These are phyloP conservation scores for Penicillium bialowiezense DNA, from an alignment of 495 filamentous ascomycete species.

Conservation along the genomic window DNA sequence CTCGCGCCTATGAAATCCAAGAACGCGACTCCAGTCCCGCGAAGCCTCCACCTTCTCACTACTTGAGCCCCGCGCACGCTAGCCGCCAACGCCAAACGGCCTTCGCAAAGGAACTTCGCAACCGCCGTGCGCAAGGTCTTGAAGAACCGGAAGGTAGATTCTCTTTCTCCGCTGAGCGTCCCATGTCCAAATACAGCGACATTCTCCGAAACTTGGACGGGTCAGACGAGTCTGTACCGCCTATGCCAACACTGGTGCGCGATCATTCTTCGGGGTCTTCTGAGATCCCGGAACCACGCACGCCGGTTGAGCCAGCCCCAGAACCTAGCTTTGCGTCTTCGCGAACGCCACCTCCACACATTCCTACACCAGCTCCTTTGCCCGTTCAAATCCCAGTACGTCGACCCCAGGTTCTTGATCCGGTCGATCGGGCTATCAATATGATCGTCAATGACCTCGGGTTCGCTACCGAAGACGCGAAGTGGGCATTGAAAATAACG, in stretches of 20 bases:
- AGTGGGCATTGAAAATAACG: constrained; percentile 52
- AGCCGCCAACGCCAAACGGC: constrained; percentile 36
- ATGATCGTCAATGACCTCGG: constrained; percentile 48
- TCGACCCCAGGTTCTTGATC: constrained; percentile 46
- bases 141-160: constrained; percentile 27
- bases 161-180: constrained; percentile 41
- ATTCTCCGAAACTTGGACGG: constrained; percentile 36
- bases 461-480: constrained; percentile 45
- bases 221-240: constrained; percentile 12
- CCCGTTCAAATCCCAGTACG: too few relatives aligned
- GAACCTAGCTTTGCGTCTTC: too few relatives aligned
- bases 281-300: background rate
- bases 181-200: constrained; percentile 42
- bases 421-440: constrained; percentile 49
- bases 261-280: constrained; percentile 14
- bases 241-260: constrained; percentile 10
- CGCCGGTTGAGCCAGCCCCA: background rate
- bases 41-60: constrained; percentile 7
- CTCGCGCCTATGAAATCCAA: constrained; percentile 55
- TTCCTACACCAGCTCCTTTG: too few relatives aligned
- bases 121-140: constrained; percentile 14
- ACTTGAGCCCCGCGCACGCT: constrained; percentile 8
- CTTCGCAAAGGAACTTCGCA: constrained; percentile 25
- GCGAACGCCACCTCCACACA: too few relatives aligned
- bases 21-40: constrained; percentile 23